Base-by-base conservation (phyloP, 441 rosid species). In the Adansonia madagascariensis region DNA sequence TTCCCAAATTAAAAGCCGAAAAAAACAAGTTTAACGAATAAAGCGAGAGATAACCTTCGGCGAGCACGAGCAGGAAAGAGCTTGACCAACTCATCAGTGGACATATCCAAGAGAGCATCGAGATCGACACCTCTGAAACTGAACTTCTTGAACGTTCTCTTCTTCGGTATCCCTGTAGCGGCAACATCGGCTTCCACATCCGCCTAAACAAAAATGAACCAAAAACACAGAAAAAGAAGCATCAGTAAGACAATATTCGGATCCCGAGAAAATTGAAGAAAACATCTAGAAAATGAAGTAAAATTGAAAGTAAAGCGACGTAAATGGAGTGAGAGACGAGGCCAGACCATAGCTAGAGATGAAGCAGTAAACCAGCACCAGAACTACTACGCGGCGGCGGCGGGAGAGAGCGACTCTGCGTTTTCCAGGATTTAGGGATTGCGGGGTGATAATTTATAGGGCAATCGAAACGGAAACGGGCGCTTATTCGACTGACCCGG, bases 121-220 rank as follows among this genome's bases (percentile, higher is more conserved):
- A 91, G 81, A 87, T 90, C 94, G 22, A 92, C 94, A 35, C 97
- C 95, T 77, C 90, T 88, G 89, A 83, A 92, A 53, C 88, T 81
- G 68, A 92, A 93, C 84, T 87, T 91, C 89, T 89, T 89, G 85
- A 91, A 93, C 62, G 92, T 93, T 83, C 97, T 90, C 91, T 90
- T 88, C 84, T 89, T 91, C 8, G 89, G 88, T 71, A 69, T 77
- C 9, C 86, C 92, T 10, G 88, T 10, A 8, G 78, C 93, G n/a
- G 89, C 90, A 35, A 84, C 91, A 24, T 82, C 91, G 22, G 78
- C 49, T 47, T 83, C 91, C 56, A 83, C 87, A 57, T 82, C 88
- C 77, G 91, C 90, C 91, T 86, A 71, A 3, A n/a, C 31, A 74
- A n/a, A 65, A 18, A 50, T 4, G 18, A 41, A 68, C 14, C 0